Base-by-base conservation (phyloP, 1,139 yeast genomes). In the Pichia sp. region DNA sequence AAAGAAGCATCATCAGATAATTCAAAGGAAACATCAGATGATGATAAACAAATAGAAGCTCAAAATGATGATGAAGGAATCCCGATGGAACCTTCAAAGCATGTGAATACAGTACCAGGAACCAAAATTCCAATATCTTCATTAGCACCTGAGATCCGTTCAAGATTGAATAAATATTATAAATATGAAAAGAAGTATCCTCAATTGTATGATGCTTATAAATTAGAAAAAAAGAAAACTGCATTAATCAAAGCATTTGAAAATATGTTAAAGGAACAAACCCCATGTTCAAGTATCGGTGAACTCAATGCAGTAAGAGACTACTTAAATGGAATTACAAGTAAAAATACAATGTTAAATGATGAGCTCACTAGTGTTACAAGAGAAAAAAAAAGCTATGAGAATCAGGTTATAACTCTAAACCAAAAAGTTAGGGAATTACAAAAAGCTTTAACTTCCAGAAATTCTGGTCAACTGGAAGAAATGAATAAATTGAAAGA, bases 151-250 rank as follows among this genome's bases (percentile, higher is more conserved):
- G 64, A 60, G 12, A 52, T 61, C 26, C 74, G 76, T 55, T 69
- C 81, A 15, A 85, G 84, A 59, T 68, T 90, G 66, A 76, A 77
- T 53, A 89, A 87, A 68, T 87, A 87, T 62, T 80, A 77, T 50
- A 89, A 88, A 63, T 92, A 89, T 64, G 97, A 92, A 64, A 85
- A 85, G 49, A 87, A 87, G 61, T 90, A 89, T 62, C 97, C 97
- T 0, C 67, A 80, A 22, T 70, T 90, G 16, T 73, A 88, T 44
- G 85, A 84, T 43, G 97, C 97, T 0, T 90, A 85, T 68, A 85
- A 88, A 61, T 70, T 75, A 1, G 97, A 89, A 62, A 88, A 86
- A 68, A 71, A 76, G 42, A 85, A 83, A 57, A 69, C 76, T 2
- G 83, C 79, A 44, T 71, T 83, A 47, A 75, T 89, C n/a, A 69